Conservation (phyloP, 176 grass and related monocot species). For the Triticum dicoccoides region DNA sequence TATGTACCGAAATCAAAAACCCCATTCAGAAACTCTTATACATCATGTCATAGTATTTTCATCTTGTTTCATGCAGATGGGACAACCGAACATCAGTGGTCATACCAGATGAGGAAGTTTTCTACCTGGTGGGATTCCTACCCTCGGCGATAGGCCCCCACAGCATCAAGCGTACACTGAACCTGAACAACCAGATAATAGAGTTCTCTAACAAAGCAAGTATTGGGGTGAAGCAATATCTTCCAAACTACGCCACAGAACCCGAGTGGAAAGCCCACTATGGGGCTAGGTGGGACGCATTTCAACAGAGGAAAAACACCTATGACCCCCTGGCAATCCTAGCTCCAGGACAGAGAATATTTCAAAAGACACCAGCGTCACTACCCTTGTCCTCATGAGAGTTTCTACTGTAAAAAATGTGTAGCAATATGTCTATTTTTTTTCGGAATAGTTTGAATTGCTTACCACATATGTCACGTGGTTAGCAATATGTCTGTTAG, state of each 20-base stretch:
- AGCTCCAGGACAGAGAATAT: slow-evolving; percentile 87
- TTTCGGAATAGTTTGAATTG: too few relatives aligned
- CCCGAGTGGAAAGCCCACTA: slow-evolving; percentile 78
- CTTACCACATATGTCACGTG: too few relatives aligned
- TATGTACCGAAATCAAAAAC: not conserved
- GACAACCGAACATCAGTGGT: slow-evolving; percentile 72
- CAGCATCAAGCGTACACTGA: slow-evolving; percentile 43
- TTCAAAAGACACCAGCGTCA: slow-evolving; percentile 45
- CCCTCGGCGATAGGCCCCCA: slow-evolving; percentile 45
- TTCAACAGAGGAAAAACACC: slow-evolving; percentile 57
- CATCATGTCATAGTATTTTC: not conserved
- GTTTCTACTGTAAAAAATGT: not conserved
- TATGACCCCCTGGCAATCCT: slow-evolving; percentile 86
- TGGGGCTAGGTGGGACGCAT: slow-evolving; percentile 69
- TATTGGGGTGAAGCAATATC: slow-evolving; percentile 74
- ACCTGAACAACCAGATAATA: slow-evolving; percentile 57
- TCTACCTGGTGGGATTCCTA: slow-evolving; percentile 91
- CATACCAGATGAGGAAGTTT: slow-evolving; percentile 73
- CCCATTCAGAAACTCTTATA: not conserved
- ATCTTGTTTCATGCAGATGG: slow-evolving; percentile 62
- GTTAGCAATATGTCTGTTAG: not conserved
- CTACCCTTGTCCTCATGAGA: slow-evolving; percentile 33
- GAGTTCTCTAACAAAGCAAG: slow-evolving; percentile 48
- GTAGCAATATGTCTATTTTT: not conserved
- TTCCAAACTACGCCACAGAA: slow-evolving; percentile 61